Base-by-base conservation (phyloP, 1,139 yeast species). In the Martiniozyma asiatica region DNA sequence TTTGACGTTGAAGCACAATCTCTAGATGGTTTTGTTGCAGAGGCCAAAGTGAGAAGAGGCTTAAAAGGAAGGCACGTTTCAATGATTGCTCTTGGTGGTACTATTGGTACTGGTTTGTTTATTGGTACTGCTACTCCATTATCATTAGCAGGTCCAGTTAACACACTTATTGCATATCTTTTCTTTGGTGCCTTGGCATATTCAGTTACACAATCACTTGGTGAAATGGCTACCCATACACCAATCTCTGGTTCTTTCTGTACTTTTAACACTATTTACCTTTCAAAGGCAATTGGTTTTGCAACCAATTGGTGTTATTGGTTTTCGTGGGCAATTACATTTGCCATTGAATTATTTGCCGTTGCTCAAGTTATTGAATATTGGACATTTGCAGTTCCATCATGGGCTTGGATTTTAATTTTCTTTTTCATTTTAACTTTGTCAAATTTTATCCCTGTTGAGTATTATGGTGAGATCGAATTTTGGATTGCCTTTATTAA, bases 301-400 rank as follows among this genome's bases (percentile, higher is more conserved):
- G 76, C 92, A 27, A 72, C 74, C 44, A 92, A 89, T 29, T 80
- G 81, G 69, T 62, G 68, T 56, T 81, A 81, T 52, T 78, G 85
- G 82, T 77, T 78, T 54, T 68, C 78, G 17, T 80, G 87, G 84
- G 80, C 81, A 35, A 73, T 76, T 43, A 78, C 92, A 2, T 77
- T 69, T 53, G 80, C 92, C 8, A 68, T 79, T 35, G 94, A 81
- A 54, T 60, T 80, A 36, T 75, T 85, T 9, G 79, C 80, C 19
- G 73, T 77, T 24, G 87, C 89, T 15, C 80, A 78, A 53, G 67
- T 80, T 31, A 70, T 81, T 39, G 61, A 73, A 47, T 75, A 65
- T 46, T 81, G 94, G 94, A 77, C 85, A 8, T 55, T 56, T 36
- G 63, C 63, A 2, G 87, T 80, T 12, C 92, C 92, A 3, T 54